A percentile compares a stretch with the other conserved stretches of the same genome.
These are phyloP conservation scores for Gossypioides kirkii DNA, from an alignment of 345 rosid species.

Conservation along the genomic window DNA sequence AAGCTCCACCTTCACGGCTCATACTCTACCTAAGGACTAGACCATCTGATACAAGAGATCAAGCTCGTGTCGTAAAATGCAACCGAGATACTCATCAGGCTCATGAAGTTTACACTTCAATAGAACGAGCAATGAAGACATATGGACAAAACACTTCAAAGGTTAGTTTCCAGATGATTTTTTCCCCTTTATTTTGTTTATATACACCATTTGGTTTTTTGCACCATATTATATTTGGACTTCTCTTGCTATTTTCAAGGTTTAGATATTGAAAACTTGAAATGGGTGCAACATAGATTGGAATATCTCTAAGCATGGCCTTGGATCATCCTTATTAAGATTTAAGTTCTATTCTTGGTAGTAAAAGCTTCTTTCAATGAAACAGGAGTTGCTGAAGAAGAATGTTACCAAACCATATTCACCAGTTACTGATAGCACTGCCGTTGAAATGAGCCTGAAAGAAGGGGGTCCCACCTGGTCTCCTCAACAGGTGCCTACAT, in stretches of 20 bases:
- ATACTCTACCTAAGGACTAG: constrained; percentile 49
- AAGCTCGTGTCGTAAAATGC: constrained; percentile 69
- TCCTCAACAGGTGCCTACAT: constrained; percentile 48
- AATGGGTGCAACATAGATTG: not conserved
- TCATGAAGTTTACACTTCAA: constrained; percentile 56
- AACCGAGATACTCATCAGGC: constrained; percentile 68
- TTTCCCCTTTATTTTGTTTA: not conserved
- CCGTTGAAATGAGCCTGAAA: constrained; percentile 40
- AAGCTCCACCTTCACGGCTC: constrained; percentile 66
- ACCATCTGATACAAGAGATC: constrained; percentile 62
- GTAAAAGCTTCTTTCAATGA: constrained; percentile 1
- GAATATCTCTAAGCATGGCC: not conserved
- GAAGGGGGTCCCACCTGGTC: constrained; percentile 45
- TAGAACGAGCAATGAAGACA: constrained; percentile 60
- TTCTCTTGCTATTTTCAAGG: not conserved
- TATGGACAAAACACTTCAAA: constrained; percentile 49
- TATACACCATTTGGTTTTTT: not conserved
- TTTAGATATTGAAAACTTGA: not conserved
- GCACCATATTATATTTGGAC: not conserved
- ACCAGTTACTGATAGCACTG: constrained; percentile 33
- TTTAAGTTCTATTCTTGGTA: not conserved
- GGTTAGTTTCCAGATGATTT: constrained; percentile 36
- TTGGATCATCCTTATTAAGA: not conserved
- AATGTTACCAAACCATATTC: constrained; percentile 83
- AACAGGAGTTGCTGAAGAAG: constrained; percentile 68